Evolutionary conservation across 2,329 filamentous ascomycete genomes (phyloP).

Genomic region (Karstenula rhodostoma): DNA sequence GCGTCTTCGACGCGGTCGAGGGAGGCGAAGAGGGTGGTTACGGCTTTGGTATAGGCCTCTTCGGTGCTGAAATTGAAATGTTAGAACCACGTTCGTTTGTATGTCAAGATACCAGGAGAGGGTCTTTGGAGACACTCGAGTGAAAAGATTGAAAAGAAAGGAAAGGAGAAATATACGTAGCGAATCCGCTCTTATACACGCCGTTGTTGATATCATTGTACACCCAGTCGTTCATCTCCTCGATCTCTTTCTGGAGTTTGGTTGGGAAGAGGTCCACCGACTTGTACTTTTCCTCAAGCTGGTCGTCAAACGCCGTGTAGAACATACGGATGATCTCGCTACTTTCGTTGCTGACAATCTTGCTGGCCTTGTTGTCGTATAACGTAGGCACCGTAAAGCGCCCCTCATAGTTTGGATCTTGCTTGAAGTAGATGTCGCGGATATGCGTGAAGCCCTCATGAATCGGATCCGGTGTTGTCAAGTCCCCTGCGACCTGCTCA

Average conservation of each 20-base stretch:
- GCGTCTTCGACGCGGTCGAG: conserved; percentile 58
- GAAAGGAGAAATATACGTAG: conserved; percentile 48
- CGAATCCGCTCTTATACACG: conserved; percentile 62
- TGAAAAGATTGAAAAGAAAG: not conserved
- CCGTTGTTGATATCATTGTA: conserved; percentile 63
- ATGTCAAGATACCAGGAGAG: too few relatives aligned
- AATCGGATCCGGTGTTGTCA: conserved; percentile 68
- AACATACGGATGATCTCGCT: conserved; percentile 94
- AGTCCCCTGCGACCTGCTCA: conserved; percentile 66
- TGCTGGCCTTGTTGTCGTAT: conserved; percentile 77
- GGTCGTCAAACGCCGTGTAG: conserved; percentile 76
- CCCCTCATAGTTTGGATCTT: conserved; percentile 74
- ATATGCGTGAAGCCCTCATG: conserved; percentile 75
- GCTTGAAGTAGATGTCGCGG: conserved; percentile 80
- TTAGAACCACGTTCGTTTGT: not conserved
- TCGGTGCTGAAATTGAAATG: conserved; percentile 44
- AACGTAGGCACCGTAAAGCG: conserved; percentile 89
- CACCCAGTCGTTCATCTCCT: conserved; percentile 61
- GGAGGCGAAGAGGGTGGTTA: conserved; percentile 56
- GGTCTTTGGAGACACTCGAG: not conserved
- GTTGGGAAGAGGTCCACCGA: conserved; percentile 56
- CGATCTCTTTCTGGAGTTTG: conserved; percentile 55
- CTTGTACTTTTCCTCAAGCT: conserved; percentile 56
- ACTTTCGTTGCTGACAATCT: conserved; percentile 91
- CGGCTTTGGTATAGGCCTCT: conserved; percentile 59